phyloP scores from a whole-genome alignment of 192 early-diverging fungal genomes.

The Coemansia sp. region DNA sequence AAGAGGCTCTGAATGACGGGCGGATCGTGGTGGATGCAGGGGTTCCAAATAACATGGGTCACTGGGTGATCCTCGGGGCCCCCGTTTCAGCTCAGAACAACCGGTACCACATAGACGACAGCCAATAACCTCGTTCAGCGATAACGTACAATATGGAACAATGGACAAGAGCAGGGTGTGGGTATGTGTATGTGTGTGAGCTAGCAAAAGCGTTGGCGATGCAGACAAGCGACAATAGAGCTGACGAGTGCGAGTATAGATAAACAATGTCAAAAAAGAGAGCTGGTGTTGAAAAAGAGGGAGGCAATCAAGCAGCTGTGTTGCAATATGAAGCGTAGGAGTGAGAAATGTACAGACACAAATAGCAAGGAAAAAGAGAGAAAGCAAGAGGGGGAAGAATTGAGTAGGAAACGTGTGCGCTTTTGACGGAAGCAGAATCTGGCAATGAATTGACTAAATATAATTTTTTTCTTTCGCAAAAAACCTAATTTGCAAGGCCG shows the following conservation, averaged over 20 bases:
- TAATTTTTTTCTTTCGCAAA: background rate
- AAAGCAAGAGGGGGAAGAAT: background rate
- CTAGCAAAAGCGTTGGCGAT: background rate
- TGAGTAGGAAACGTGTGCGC: background rate
- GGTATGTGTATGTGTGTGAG: background rate
- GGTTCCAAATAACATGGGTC: too few relatives aligned
- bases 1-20: too few relatives aligned
- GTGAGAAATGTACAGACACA: slow-evolving; percentile 9
- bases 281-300: background rate
- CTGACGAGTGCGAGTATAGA: background rate
- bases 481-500: slow-evolving; percentile 6
- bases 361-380: background rate
- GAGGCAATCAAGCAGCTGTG: background rate
- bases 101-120: background rate
- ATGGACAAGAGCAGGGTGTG: background rate
- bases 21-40: too few relatives aligned
- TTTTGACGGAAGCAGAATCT: too few relatives aligned
- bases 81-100: background rate
- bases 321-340: background rate
- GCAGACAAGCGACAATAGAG: background rate
- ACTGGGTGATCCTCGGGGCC: too few relatives aligned
- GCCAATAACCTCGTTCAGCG: background rate
- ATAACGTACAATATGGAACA: background rate
- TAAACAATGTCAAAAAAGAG: background rate
- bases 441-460: background rate